These are phyloP conservation scores for Aspergillus japonicus DNA, from an alignment of 2,329 filamentous ascomycete genomes.

Conservation along the genomic window DNA sequence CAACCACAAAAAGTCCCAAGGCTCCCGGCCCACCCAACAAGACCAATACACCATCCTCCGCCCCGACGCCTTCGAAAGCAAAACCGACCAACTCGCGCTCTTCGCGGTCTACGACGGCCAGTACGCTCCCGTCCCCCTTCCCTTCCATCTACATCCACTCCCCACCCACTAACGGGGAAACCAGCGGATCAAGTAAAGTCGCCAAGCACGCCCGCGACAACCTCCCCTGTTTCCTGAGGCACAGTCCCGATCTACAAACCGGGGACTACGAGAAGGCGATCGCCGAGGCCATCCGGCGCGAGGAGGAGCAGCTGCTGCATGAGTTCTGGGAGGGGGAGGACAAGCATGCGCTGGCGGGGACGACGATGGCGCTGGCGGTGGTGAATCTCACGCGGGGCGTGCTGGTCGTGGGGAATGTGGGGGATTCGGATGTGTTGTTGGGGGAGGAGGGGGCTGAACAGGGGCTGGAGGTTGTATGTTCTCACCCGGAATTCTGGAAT, in stretches of 20 bases:
- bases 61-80: background rate
- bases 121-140: background rate
- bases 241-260: background rate
- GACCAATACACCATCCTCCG: constrained; percentile 5
- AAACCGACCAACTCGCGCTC: background rate
- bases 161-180: background rate
- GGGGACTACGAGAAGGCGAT: constrained; percentile 9
- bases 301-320: constrained; percentile 3
- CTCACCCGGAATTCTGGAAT: background rate
- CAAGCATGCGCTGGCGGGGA: constrained; percentile 4
- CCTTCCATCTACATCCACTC: too few species aligned
- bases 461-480: background rate
- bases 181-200: constrained; percentile 6
- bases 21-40: constrained; percentile 10
- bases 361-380: constrained; percentile 5
- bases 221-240: background rate
- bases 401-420: constrained; percentile 12
- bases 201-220: constrained; percentile 4
- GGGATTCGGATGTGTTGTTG: constrained; percentile 11
- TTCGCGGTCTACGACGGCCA: constrained; percentile 14
- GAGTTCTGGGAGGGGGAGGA: constrained; percentile 8
- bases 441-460: background rate
- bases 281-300: background rate
- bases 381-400: constrained; percentile 6
- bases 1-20: background rate